Evolutionary conservation across 1,284 basidiomycete genomes (phyloP).

Genomic region (Ceratobasidium sp.): DNA sequence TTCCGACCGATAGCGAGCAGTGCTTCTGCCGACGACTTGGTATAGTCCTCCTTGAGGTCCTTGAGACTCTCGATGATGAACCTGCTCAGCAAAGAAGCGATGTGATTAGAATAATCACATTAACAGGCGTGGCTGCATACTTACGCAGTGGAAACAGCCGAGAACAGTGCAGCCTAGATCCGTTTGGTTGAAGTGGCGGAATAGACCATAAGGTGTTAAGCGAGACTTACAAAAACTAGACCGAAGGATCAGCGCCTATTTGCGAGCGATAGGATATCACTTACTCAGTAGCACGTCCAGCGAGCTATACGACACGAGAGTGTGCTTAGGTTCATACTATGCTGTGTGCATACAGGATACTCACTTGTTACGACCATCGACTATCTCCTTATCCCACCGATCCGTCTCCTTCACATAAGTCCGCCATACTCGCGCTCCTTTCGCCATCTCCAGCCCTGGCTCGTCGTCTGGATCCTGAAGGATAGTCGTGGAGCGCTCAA

Average conservation of each 20-base stretch:
- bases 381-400: background rate
- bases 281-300: slow-evolving; percentile 24
- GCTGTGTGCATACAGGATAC: background rate
- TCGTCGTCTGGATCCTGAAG: no score
- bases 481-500: no score
- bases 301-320: background rate
- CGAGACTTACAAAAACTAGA: slow-evolving; percentile 17
- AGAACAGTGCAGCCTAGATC: slow-evolving; percentile 13
- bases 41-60: background rate
- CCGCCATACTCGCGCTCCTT: slow-evolving; percentile 15
- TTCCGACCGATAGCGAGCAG: background rate
- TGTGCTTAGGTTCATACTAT: background rate
- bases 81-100: background rate
- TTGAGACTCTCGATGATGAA: slow-evolving; percentile 2
- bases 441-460: background rate
- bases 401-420: slow-evolving; percentile 22
- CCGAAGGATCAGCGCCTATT: background rate
- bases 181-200: background rate
- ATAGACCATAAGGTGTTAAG: background rate
- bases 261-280: background rate
- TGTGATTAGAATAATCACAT: background rate
- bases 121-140: background rate
- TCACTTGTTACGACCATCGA: slow-evolving; percentile 24
- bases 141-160: slow-evolving; percentile 19
- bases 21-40: background rate